Base-by-base conservation (phyloP, 2,329 filamentous ascomycete genomes). In the Metarhizium album region DNA sequence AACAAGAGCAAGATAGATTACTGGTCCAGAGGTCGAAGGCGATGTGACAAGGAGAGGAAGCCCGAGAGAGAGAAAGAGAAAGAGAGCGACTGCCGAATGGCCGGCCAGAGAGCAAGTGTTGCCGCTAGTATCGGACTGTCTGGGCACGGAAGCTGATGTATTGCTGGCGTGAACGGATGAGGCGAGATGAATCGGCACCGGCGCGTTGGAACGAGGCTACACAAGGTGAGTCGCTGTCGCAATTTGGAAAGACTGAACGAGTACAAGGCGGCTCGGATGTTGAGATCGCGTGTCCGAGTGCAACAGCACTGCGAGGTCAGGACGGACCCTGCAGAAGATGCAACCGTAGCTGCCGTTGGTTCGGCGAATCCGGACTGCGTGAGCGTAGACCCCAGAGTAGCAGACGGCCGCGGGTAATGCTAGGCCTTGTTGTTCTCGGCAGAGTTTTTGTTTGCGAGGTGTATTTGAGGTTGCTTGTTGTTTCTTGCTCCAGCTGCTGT, bases 111-210 rank as follows among this genome's bases (percentile, higher is more conserved):
- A 61, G 58, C 59, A 61, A 64, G 61, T 56, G 60, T 64, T 59
- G 59, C 67, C 66, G 67, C 64, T 65, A 63, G 58, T 62, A 58
- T 63, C 61, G 60, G 55, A 53, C 49, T 62, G 61, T 63, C 60
- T 65, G 59, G 63, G 58, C 55, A 55, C 54, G 53, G 56, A 55
- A 57, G 61, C 55, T 57, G 55, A 57, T 53, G 54, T 52, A 54
- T 53, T 54, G 57, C 51, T 54, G 58, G 57, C 60, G 54, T 60
- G 56, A 54, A 55, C 50, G 58, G 57, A 62, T 58, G 57, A 64
- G 60, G 57, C 59, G 61, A 62, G 54, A 60, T 57, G 53, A 53
- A 54, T 64, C 64, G 64, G 59, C 59, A 67, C 65, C 64, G 56
- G 55, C 54, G 63, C 58, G 62, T 62, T 63, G 60, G 55, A 46